phyloP scores from a whole-genome alignment of 345 rosid species.

The Linum lewisii region DNA sequence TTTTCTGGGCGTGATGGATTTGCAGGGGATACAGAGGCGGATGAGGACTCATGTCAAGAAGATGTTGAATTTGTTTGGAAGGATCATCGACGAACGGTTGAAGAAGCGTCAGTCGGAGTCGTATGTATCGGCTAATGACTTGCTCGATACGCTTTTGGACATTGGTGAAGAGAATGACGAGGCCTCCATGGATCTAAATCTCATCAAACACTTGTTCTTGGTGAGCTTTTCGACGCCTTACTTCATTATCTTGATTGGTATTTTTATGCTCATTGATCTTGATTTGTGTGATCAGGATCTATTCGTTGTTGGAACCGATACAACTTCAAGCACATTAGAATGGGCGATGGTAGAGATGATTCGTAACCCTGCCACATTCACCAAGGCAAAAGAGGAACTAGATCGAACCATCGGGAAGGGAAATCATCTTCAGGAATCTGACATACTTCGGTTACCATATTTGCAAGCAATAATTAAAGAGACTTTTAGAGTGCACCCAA shows the following conservation, averaged over 20 bases:
- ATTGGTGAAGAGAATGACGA: conserved; percentile 14
- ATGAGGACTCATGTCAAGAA: conserved; percentile 11
- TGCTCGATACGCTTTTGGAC: conserved; percentile 28
- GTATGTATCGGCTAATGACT: conserved; percentile 15
- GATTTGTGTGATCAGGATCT: conserved; percentile 21
- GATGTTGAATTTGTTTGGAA: conserved; percentile 17
- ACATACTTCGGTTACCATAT: conserved; percentile 26
- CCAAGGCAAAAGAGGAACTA: conserved; percentile 27
- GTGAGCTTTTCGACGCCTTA: conserved; percentile 12
- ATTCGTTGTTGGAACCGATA: conserved; percentile 36
- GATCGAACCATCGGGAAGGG: conserved; percentile 27
- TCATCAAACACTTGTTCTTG: conserved; percentile 18
- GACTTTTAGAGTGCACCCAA: conserved; percentile 43
- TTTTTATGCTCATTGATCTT: not conserved
- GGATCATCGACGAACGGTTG: conserved; percentile 18
- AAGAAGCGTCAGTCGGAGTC: conserved; percentile 7
- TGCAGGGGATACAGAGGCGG: conserved; percentile 19
- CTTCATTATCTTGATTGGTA: no score
- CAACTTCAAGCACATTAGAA: conserved; percentile 41
- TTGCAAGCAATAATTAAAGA: conserved; percentile 40
- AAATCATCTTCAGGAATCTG: conserved; percentile 24
- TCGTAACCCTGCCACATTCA: conserved; percentile 17
- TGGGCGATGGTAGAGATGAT: conserved; percentile 51
- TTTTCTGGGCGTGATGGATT: conserved; percentile 21
- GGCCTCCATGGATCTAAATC: conserved; percentile 12